These are phyloP conservation scores for Puccinia triticina DNA, from an alignment of 1,284 basidiomycete genomes.

Conservation along the genomic window DNA sequence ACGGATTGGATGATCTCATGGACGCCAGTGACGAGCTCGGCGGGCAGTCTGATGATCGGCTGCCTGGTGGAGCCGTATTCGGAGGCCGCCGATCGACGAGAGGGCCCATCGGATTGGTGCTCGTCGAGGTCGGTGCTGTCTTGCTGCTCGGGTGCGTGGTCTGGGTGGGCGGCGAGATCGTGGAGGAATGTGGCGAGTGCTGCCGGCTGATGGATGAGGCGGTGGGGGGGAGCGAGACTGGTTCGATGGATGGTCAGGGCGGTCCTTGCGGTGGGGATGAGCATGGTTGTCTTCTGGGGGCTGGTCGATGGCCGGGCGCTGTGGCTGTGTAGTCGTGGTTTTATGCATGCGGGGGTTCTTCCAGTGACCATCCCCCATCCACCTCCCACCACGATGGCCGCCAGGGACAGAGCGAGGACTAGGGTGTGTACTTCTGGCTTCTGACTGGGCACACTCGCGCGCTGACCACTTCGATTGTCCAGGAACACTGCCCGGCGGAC, in stretches of 20 bases:
- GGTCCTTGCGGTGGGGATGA: background rate
- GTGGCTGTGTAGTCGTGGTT: too few species aligned
- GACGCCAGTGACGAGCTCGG: constrained; percentile 22
- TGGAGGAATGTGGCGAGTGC: background rate
- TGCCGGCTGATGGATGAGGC: constrained; percentile 19
- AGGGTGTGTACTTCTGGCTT: too few species aligned
- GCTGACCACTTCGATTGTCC: too few species aligned
- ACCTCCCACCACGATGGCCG: too few species aligned
- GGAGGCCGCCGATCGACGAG: constrained; percentile 15
- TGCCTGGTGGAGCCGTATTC: constrained; percentile 30
- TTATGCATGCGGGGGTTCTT: too few species aligned
- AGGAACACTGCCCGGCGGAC: constrained; percentile 34
- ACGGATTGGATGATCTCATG: constrained; percentile 36
- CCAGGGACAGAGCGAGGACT: too few species aligned
- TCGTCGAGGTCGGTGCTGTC: background rate
- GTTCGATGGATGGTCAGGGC: background rate
- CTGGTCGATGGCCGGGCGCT: too few species aligned
- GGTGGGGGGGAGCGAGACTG: background rate
- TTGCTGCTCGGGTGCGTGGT: background rate
- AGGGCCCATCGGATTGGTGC: background rate
- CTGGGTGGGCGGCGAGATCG: constrained; percentile 19
- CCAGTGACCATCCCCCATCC: too few species aligned
- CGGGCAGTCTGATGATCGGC: constrained; percentile 31
- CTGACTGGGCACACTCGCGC: too few species aligned
- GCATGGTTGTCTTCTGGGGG: too few species aligned